Evolutionary conservation across 352 stramenopile genomes (phyloP).

Genomic region (Phytopythium cucurbitacearum): DNA sequence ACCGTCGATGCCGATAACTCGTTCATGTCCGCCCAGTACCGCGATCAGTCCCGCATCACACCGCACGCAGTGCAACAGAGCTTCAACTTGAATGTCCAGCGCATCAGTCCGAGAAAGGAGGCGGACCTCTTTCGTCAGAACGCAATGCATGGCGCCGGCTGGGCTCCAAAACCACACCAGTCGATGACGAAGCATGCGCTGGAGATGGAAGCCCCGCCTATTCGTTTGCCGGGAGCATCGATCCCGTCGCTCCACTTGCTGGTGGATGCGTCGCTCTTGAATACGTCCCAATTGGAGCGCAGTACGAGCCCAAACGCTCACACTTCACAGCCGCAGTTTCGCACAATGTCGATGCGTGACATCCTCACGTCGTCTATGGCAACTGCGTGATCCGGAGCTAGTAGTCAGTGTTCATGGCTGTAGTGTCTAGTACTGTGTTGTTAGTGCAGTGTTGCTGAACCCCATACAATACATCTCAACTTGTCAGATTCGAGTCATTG

Average conservation of each 20-base stretch:
- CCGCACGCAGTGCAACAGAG: constrained; percentile 26
- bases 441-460: too few relatives aligned
- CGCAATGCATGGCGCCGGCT: too few relatives aligned
- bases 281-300: constrained; percentile 33
- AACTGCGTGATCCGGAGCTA: constrained; percentile 13
- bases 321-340: constrained; percentile 2
- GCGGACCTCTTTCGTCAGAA: neutral
- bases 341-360: constrained; percentile 46
- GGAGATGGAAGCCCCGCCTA: too few relatives aligned
- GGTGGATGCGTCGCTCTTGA: constrained; percentile 66
- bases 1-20: neutral
- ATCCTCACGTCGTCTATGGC: constrained; percentile 33
- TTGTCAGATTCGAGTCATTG: too few relatives aligned
- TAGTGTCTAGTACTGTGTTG: too few relatives aligned
- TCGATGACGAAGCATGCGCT: too few relatives aligned
- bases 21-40: neutral
- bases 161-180: too few relatives aligned
- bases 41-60: constrained; percentile 26
- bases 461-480: too few relatives aligned
- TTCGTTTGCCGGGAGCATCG: neutral
- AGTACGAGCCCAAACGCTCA: neutral
- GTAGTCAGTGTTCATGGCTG: neutral
- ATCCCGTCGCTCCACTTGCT: constrained; percentile 69
- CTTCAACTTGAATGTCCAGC: constrained; percentile 50
- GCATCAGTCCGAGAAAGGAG: constrained; percentile 34